Conservation (phyloP, 176 grass and related monocot genomes). For the Rhynchospora breviuscula region DNA sequence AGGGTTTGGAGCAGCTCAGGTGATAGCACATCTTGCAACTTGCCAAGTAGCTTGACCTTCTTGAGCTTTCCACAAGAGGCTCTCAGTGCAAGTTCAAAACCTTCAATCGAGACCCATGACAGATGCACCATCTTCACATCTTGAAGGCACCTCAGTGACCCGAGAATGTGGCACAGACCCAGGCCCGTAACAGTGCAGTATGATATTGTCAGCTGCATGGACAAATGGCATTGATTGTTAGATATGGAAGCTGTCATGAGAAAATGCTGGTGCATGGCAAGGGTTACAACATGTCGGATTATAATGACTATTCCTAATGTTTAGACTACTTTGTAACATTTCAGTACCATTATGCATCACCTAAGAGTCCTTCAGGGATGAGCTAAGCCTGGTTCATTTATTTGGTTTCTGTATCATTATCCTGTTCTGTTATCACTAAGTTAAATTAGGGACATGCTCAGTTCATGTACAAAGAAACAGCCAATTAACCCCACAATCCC, state of each 20-base stretch:
- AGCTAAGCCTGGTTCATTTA: background rate
- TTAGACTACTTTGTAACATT: background rate
- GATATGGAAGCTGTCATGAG: background rate
- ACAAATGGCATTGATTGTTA: background rate
- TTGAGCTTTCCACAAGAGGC: slow-evolving; percentile 67
- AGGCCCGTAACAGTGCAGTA: slow-evolving; percentile 80
- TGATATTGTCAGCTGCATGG: slow-evolving; percentile 85
- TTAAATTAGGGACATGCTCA: background rate
- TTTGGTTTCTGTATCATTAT: background rate
- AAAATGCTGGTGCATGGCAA: background rate
- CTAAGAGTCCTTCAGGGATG: background rate
- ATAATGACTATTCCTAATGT: background rate
- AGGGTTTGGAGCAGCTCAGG: slow-evolving; percentile 64
- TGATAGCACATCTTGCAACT: slow-evolving; percentile 52
- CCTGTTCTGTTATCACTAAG: background rate
- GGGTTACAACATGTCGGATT: background rate
- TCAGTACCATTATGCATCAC: background rate
- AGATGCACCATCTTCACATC: slow-evolving; percentile 95
- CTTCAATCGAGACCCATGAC: slow-evolving; percentile 61
- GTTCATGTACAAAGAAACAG: background rate
- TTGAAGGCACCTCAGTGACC: slow-evolving; percentile 77
- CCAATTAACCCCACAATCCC: background rate
- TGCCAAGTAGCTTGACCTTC: slow-evolving; percentile 82
- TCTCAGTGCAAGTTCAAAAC: slow-evolving; percentile 68
- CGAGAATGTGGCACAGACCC: slow-evolving; percentile 68